Conservation (phyloP, 2,329 filamentous ascomycete species). For the Scytalidium sp. region DNA sequence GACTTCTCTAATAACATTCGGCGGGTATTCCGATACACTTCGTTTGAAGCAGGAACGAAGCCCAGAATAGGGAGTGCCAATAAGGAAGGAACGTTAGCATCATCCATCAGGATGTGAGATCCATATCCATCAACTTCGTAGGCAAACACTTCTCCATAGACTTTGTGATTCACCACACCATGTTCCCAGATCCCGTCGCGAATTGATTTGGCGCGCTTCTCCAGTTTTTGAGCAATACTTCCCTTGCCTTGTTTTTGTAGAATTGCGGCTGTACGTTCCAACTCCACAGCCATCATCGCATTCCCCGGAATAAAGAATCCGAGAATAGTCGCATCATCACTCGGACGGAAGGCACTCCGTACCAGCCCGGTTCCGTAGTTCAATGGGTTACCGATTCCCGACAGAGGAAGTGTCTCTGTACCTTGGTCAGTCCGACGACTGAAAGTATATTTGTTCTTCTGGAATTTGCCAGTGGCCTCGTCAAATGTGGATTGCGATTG, state of each 20-base stretch:
- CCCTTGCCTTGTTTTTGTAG: slow-evolving; percentile 56
- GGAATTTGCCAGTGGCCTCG: slow-evolving; percentile 58
- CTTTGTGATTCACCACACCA: slow-evolving; percentile 73
- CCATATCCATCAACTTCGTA: slow-evolving; percentile 89
- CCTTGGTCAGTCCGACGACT: slow-evolving; percentile 74
- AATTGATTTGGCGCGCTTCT: slow-evolving; percentile 59
- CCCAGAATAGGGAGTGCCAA: slow-evolving; percentile 77
- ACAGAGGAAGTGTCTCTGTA: slow-evolving; percentile 84
- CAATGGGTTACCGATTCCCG: slow-evolving; percentile 86
- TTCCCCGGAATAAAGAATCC: slow-evolving; percentile 96
- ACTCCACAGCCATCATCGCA: slow-evolving; percentile 91
- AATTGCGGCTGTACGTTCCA: slow-evolving; percentile 69
- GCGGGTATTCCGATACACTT: slow-evolving; percentile 83
- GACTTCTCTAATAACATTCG: slow-evolving; percentile 50
- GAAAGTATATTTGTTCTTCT: slow-evolving; percentile 82
- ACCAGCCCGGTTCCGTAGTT: slow-evolving; percentile 81
- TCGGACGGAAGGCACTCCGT: slow-evolving; percentile 89
- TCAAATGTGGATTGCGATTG: slow-evolving; percentile 84
- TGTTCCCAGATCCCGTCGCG: slow-evolving; percentile 79
- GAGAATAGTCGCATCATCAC: slow-evolving; percentile 90
- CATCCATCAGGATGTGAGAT: slow-evolving; percentile 80
- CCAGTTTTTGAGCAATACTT: slow-evolving; percentile 52
- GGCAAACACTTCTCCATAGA: slow-evolving; percentile 77
- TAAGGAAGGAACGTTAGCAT: slow-evolving; percentile 82
- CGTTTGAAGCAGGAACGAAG: slow-evolving; percentile 62